Percentiles rank a stretch among this genome's conserved stretches.
These are phyloP conservation scores for Trypanosoma melophagium DNA, from an alignment of 208 protist species.

Conservation along the genomic window DNA sequence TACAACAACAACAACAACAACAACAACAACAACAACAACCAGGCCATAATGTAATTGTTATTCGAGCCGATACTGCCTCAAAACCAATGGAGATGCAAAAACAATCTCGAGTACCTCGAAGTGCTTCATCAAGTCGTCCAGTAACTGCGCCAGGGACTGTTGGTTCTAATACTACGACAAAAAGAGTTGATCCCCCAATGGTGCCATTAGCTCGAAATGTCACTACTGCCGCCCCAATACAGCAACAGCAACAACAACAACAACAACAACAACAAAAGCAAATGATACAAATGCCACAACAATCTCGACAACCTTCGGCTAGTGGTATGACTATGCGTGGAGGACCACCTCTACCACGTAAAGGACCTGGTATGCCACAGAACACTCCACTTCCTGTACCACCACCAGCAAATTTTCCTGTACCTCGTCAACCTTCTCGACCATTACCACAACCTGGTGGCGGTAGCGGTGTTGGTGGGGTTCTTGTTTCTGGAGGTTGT, in stretches of 20 bases:
- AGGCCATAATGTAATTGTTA: slow-evolving; percentile 48
- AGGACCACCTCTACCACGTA: slow-evolving; percentile 65
- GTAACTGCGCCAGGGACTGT: neutral
- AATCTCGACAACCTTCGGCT: slow-evolving; percentile 41
- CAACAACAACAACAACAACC: slow-evolving; percentile 1
- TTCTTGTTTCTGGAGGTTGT: slow-evolving; percentile 1
- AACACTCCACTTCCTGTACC: neutral
- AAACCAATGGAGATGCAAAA: slow-evolving; percentile 51
- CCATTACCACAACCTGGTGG: slow-evolving; percentile 23
- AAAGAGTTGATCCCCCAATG: slow-evolving; percentile 2
- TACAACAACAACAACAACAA: slow-evolving; percentile 1
- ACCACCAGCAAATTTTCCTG: slow-evolving; percentile 10
- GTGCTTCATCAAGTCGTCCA: slow-evolving; percentile 37
- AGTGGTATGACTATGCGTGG: slow-evolving; percentile 53
- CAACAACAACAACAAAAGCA: slow-evolving; percentile 23
- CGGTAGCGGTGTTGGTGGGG: neutral
- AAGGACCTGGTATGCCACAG: slow-evolving; percentile 47
- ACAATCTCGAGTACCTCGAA: slow-evolving; percentile 62
- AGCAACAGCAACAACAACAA: slow-evolving; percentile 1
- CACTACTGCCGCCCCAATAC: neutral
- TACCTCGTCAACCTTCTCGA: slow-evolving; percentile 14
- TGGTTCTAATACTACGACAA: neutral
- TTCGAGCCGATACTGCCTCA: slow-evolving; percentile 62
- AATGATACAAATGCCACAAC: slow-evolving; percentile 6
- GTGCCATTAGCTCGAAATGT: slow-evolving; percentile 6